Evolutionary conservation across 345 rosid species (phyloP).

Genomic region (Gossypium longicalyx): DNA sequence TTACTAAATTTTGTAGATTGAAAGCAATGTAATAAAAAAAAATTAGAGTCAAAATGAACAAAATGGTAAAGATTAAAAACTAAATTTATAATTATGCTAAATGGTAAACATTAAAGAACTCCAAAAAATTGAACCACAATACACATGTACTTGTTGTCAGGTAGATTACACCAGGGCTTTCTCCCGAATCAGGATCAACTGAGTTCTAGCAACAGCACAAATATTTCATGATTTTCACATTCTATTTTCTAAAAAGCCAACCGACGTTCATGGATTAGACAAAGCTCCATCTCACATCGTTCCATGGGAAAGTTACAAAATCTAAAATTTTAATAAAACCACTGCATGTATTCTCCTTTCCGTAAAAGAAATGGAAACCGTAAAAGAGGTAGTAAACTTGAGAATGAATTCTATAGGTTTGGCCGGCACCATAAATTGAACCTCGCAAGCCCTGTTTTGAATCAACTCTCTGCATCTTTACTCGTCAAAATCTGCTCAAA

Average conservation of each 20-base stretch:
- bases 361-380: not conserved
- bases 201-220: not conserved
- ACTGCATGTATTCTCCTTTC: not conserved
- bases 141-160: too few species aligned
- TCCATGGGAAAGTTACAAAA: not conserved
- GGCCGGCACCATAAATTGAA: not conserved
- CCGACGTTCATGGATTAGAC: not conserved
- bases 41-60: too few species aligned
- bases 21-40: too few species aligned
- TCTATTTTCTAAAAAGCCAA: not conserved
- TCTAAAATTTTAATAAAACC: not conserved
- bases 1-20: too few species aligned
- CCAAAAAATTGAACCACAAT: too few species aligned
- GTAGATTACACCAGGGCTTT: not conserved
- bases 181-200: not conserved
- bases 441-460: not conserved
- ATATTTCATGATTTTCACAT: not conserved
- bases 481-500: not conserved
- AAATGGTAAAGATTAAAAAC: too few species aligned
- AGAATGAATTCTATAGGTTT: not conserved
- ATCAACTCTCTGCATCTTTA: not conserved
- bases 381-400: not conserved
- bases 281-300: not conserved
- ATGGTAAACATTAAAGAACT: too few species aligned
- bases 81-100: too few species aligned